A percentile compares a stretch with the other conserved stretches of the same genome.
These are phyloP conservation scores for Zasmidium cellare DNA, from an alignment of 2,329 filamentous ascomycete species.

Conservation along the genomic window DNA sequence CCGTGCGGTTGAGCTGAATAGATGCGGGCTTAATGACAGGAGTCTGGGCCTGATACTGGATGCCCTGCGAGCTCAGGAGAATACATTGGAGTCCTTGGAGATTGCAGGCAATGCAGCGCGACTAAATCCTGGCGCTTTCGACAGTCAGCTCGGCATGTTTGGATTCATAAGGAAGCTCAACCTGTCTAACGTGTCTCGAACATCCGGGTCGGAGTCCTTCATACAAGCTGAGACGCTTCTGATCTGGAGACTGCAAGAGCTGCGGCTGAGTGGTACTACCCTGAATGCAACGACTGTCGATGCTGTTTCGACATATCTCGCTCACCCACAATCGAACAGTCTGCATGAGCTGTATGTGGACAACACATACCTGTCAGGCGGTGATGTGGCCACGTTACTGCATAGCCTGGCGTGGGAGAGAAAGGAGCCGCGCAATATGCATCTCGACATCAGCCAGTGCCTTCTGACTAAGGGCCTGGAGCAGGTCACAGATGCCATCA, in stretches of 20 bases:
- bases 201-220: constrained; percentile 63
- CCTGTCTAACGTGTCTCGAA: constrained; percentile 64
- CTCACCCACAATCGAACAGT: constrained; percentile 52
- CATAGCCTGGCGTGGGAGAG: constrained; percentile 58
- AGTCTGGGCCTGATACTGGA: constrained; percentile 64
- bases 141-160: constrained; percentile 67
- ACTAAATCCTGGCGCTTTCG: constrained; percentile 63
- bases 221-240: constrained; percentile 65
- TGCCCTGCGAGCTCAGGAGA: constrained; percentile 63
- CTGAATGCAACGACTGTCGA: constrained; percentile 65
- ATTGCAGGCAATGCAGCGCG: constrained; percentile 67
- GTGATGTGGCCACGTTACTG: constrained; percentile 65
- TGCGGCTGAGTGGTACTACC: constrained; percentile 63
- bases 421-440: constrained; percentile 54
- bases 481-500: constrained; percentile 54
- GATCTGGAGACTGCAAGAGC: constrained; percentile 66
- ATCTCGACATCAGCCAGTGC: constrained; percentile 67
- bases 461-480: constrained; percentile 55
- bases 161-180: constrained; percentile 66
- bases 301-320: constrained; percentile 62
- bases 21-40: constrained; percentile 61
- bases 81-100: constrained; percentile 66
- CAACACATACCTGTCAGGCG: constrained; percentile 65
- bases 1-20: constrained; percentile 66
- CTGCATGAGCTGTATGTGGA: constrained; percentile 65